Evolutionary conservation across 148 eudicot genomes (phyloP).

Genomic region (Fagopyrum homotropicum): DNA sequence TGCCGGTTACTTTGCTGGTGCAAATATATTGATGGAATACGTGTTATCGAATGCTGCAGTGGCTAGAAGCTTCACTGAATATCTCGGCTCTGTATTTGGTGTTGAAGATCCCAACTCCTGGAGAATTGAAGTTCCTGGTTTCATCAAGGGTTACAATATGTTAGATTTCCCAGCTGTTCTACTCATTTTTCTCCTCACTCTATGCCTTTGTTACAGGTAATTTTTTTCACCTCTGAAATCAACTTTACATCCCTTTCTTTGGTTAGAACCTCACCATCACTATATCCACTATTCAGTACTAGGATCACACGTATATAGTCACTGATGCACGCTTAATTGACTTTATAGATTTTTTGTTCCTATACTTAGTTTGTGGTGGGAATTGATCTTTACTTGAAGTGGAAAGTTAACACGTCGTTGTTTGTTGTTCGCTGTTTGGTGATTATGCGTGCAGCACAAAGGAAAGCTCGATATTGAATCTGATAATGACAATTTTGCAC

Average conservation of each 20-base stretch:
- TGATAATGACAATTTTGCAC: constrained; percentile 61
- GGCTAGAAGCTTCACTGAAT: constrained; percentile 80
- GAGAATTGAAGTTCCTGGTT: constrained; percentile 56
- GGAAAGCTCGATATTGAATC: constrained; percentile 68
- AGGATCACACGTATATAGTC: background rate
- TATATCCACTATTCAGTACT: background rate
- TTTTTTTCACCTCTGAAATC: background rate
- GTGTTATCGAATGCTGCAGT: constrained; percentile 85
- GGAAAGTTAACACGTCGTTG: background rate
- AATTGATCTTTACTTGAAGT: background rate
- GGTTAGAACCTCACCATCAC: background rate
- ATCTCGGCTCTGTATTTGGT: constrained; percentile 54
- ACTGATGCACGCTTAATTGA: too few species aligned
- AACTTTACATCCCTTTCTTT: too few species aligned
- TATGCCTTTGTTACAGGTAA: constrained; percentile 63
- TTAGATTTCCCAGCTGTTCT: constrained; percentile 81
- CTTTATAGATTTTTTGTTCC: background rate
- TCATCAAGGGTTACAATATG: constrained; percentile 60
- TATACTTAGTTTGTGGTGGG: too few species aligned
- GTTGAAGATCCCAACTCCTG: constrained; percentile 50
- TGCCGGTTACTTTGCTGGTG: constrained; percentile 71
- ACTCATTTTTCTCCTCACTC: constrained; percentile 57
- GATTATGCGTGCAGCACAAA: constrained; percentile 48
- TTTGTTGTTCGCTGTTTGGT: background rate
- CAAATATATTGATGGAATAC: constrained; percentile 76